Percentiles rank a stretch among this genome's conserved stretches.
These are phyloP conservation scores for Chlamydomonas sp. DNA, from an alignment of 139 green algal genomes.

Conservation along the genomic window DNA sequence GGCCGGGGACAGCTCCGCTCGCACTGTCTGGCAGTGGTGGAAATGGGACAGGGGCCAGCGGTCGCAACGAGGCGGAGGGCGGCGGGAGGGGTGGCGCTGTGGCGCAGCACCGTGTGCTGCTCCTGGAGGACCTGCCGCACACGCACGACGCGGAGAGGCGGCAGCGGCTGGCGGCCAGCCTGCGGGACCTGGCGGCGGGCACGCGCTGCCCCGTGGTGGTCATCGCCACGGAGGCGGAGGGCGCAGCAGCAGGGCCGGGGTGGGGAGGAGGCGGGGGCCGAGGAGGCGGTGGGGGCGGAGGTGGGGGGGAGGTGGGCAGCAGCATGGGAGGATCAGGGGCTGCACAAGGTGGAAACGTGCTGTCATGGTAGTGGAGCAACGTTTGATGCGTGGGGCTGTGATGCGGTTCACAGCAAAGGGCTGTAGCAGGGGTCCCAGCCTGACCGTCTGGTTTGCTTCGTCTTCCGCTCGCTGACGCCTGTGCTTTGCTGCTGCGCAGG, in stretches of 20 bases:
- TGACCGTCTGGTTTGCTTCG: too few species aligned
- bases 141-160: conserved; percentile 51
- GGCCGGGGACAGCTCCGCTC: conserved; percentile 9
- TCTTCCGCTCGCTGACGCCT: neutral
- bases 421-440: too few species aligned
- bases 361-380: neutral
- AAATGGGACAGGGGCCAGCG: too few species aligned
- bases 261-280: conserved; percentile 23
- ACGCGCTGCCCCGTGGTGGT: conserved; percentile 69
- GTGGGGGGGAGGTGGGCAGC: conserved; percentile 10
- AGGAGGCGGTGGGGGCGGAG: conserved; percentile 19
- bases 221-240: conserved; percentile 60
- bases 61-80: neutral
- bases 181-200: conserved; percentile 55
- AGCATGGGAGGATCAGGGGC: conserved; percentile 43
- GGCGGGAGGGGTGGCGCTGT: neutral
- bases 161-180: conserved; percentile 52
- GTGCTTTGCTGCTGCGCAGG: conserved; percentile 49
- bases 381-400: neutral
- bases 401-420: neutral
- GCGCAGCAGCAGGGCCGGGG: conserved; percentile 13
- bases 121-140: conserved; percentile 83
- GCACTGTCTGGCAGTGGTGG: neutral
- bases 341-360: conserved; percentile 63
- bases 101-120: conserved; percentile 58